phyloP scores from a whole-genome alignment of 495 filamentous ascomycete genomes.

The Baudoinia panamericana region DNA sequence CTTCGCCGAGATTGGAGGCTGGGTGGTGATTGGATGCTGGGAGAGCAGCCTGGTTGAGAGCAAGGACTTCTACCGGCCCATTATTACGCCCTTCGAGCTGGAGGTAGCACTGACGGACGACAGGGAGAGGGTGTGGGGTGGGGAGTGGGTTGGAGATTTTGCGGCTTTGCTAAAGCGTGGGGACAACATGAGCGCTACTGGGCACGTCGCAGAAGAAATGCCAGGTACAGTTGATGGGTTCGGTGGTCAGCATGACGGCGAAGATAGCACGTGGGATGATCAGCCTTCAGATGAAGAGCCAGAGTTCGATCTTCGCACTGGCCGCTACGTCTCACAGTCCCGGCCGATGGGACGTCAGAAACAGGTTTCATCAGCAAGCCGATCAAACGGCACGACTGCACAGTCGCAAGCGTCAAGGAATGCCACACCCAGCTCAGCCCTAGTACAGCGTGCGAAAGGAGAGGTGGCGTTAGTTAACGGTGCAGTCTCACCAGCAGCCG shows the following conservation, averaged over 20 bases:
- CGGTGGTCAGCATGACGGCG: slow-evolving; percentile 4
- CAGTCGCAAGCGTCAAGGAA: slow-evolving; percentile 8
- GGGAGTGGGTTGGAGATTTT: slow-evolving; percentile 37
- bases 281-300: slow-evolving; percentile 60
- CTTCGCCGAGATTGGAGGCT: slow-evolving; percentile 85
- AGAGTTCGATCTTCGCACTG: slow-evolving; percentile 84
- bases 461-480: slow-evolving; percentile 68
- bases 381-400: slow-evolving; percentile 5
- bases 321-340: slow-evolving; percentile 68
- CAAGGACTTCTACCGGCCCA: slow-evolving; percentile 69
- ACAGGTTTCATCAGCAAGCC: slow-evolving; percentile 1
- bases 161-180: slow-evolving; percentile 24
- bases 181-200: slow-evolving; percentile 4
- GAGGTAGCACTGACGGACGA: slow-evolving; percentile 59
- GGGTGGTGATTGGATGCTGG: slow-evolving; percentile 98
- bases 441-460: slow-evolving; percentile 49
- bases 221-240: slow-evolving; percentile 19
- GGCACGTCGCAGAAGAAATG: neutral
- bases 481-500: slow-evolving; percentile 76
- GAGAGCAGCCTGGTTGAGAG: slow-evolving; percentile 78
- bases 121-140: slow-evolving; percentile 41
- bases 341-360: slow-evolving; percentile 51
- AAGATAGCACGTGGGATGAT: slow-evolving; percentile 25
- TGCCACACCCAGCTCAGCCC: slow-evolving; percentile 23
- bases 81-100: slow-evolving; percentile 89